These are phyloP conservation scores for Vigna hirtella DNA, from an alignment of 306 rosid genomes.

Conservation along the genomic window DNA sequence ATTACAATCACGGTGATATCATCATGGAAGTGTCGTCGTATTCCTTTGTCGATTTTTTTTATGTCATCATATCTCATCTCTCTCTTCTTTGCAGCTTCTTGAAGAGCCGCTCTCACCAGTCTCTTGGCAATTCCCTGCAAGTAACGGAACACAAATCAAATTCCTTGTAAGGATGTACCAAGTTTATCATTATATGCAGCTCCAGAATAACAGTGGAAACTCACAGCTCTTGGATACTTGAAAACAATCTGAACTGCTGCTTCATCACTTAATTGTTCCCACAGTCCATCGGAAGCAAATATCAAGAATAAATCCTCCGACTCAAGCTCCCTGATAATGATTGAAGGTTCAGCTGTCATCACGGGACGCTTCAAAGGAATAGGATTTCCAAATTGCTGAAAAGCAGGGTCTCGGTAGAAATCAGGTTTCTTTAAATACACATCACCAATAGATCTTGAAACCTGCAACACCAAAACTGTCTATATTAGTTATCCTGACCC, in stretches of 20 bases:
- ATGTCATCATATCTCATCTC: constrained; percentile 91
- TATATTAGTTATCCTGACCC: constrained; percentile 26
- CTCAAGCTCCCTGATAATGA: constrained; percentile 68
- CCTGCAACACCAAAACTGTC: constrained; percentile 58
- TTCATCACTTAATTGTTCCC: constrained; percentile 95
- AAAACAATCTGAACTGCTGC: constrained; percentile 86
- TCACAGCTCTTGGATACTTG: constrained; percentile 90
- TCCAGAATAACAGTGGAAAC: constrained; percentile 46
- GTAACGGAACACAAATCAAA: constrained; percentile 32
- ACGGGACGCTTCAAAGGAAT: constrained; percentile 82
- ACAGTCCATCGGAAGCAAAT: constrained; percentile 98
- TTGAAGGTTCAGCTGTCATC: constrained; percentile 94
- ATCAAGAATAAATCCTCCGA: constrained; percentile 87
- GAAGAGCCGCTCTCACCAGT: constrained; percentile 83
- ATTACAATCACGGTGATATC: constrained; percentile 90
- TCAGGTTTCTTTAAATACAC: constrained; percentile 91
- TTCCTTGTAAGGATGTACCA: constrained; percentile 8
- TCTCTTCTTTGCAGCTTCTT: constrained; percentile 88
- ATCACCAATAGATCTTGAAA: constrained; percentile 95
- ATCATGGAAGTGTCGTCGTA: constrained; percentile 89
- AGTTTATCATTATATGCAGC: neutral
- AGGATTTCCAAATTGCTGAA: constrained; percentile 74
- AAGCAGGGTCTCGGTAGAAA: constrained; percentile 72
- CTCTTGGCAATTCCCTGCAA: constrained; percentile 95
- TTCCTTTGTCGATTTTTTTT: constrained; percentile 82